Evolutionary conservation across 768 basidiomycete genomes (phyloP).

Genomic region (Macrocybe gigantea): DNA sequence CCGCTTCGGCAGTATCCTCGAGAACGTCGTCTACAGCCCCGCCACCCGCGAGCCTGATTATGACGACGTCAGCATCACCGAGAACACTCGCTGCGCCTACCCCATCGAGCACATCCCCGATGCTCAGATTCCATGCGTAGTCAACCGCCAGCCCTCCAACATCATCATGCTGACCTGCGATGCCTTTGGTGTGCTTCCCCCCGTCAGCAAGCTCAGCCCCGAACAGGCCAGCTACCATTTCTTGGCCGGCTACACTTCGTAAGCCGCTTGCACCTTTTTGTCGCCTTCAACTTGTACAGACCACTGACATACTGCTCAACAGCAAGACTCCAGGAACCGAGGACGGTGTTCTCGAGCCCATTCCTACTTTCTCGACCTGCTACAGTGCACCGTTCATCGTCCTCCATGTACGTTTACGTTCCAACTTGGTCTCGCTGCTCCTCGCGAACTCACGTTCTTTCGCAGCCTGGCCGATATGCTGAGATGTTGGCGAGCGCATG

Average conservation of each 20-base stretch:
- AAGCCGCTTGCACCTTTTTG: slow-evolving; percentile 19
- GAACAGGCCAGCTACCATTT: slow-evolving; percentile 98
- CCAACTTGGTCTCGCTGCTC: background rate
- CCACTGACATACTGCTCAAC: slow-evolving; percentile 11
- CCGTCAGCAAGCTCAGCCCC: slow-evolving; percentile 86
- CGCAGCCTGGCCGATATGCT: slow-evolving; percentile 88
- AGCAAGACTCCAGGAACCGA: slow-evolving; percentile 99
- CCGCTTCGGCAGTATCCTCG: slow-evolving; percentile 92
- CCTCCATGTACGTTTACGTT: slow-evolving; percentile 62
- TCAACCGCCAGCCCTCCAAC: slow-evolving; percentile 84
- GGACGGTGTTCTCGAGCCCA: slow-evolving; percentile 96
- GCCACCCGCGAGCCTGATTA: slow-evolving; percentile 81
- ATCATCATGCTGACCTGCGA: slow-evolving; percentile 98
- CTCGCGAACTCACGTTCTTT: background rate
- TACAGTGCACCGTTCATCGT: slow-evolving; percentile 99
- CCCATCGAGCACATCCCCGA: slow-evolving; percentile 97
- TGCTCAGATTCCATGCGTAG: slow-evolving; percentile 88
- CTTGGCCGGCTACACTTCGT: slow-evolving; percentile 95
- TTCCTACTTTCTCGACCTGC: slow-evolving; percentile 98
- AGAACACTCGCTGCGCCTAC: slow-evolving; percentile 99
- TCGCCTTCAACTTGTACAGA: background rate
- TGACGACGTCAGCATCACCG: slow-evolving; percentile 94
- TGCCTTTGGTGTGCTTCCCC: slow-evolving; percentile 96
- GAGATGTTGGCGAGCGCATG: slow-evolving; percentile 98
- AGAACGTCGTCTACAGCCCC: slow-evolving; percentile 98